These are phyloP conservation scores for Beauveria caledonica DNA, from an alignment of 2,329 filamentous ascomycete species.

Conservation along the genomic window DNA sequence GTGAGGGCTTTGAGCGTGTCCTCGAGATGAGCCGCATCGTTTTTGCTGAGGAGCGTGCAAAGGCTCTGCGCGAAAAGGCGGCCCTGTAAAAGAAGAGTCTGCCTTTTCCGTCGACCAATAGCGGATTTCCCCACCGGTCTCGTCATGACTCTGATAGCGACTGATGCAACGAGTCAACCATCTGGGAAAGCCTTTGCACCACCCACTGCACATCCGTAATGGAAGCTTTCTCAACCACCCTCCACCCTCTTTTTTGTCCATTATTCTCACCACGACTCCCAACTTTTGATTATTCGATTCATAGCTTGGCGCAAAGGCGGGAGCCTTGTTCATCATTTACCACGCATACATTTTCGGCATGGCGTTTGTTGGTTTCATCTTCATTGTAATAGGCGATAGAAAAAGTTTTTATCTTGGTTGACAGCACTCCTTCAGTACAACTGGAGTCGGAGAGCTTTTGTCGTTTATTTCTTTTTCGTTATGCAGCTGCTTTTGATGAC, in stretches of 20 bases:
- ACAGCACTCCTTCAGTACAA: neutral
- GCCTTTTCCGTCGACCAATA: too few species aligned
- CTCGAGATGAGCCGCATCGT: slow-evolving; percentile 87
- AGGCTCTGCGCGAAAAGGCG: slow-evolving; percentile 19
- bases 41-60: slow-evolving; percentile 80
- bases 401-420: slow-evolving; percentile 7
- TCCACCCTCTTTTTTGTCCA: neutral
- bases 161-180: neutral
- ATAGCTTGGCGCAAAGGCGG: slow-evolving; percentile 10
- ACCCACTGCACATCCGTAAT: neutral
- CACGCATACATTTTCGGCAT: slow-evolving; percentile 8
- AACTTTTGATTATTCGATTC: slow-evolving; percentile 10
- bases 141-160: neutral
- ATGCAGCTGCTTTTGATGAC: neutral
- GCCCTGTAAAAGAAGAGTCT: neutral
- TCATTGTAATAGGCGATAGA: slow-evolving; percentile 11
- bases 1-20: slow-evolving; percentile 91
- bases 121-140: too few species aligned
- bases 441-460: slow-evolving; percentile 8
- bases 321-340: neutral
- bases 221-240: neutral
- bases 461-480: neutral
- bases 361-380: slow-evolving; percentile 8
- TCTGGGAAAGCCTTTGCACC: neutral
- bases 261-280: slow-evolving; percentile 6